Evolutionary conservation across 139 green algal species (phyloP).

Genomic region (Medakamo hakoo): DNA sequence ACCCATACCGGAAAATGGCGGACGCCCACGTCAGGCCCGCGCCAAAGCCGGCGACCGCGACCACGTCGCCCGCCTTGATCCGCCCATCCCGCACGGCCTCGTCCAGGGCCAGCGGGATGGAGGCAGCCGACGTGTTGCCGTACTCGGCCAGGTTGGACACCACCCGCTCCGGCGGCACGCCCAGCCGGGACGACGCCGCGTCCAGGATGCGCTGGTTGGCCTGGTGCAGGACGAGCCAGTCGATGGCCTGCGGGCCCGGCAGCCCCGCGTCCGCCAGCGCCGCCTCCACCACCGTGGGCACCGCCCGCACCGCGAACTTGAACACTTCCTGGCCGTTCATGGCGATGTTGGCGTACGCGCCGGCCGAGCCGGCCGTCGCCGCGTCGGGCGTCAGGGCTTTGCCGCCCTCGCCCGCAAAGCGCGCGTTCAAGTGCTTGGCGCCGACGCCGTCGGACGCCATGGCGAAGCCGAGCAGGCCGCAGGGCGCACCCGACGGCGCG

Average conservation of each 20-base stretch:
- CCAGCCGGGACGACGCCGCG: slow-evolving; percentile 62
- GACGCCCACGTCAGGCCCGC: slow-evolving; percentile 85
- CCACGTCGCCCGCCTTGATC: slow-evolving; percentile 46
- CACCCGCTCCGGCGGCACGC: slow-evolving; percentile 44
- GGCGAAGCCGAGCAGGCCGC: slow-evolving; percentile 59
- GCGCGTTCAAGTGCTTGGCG: slow-evolving; percentile 54
- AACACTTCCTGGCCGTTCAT: slow-evolving; percentile 98
- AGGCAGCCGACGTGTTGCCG: slow-evolving; percentile 92
- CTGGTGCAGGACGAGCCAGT: slow-evolving; percentile 90
- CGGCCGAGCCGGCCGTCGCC: background rate
- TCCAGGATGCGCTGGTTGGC: slow-evolving; percentile 96
- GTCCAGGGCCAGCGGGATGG: slow-evolving; percentile 86
- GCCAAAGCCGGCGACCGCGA: slow-evolving; percentile 90
- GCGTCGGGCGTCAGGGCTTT: slow-evolving; percentile 6
- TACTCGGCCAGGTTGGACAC: slow-evolving; percentile 78
- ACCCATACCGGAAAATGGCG: slow-evolving; percentile 80
- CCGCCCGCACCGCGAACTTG: slow-evolving; percentile 88
- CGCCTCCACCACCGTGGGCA: slow-evolving; percentile 66
- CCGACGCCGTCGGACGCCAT: slow-evolving; percentile 71
- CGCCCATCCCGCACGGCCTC: slow-evolving; percentile 69
- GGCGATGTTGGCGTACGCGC: slow-evolving; percentile 40
- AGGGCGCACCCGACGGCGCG: slow-evolving; percentile 7
- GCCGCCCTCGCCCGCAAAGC: slow-evolving; percentile 14
- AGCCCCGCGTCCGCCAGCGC: slow-evolving; percentile 59
- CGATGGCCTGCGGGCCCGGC: slow-evolving; percentile 44